A percentile compares a stretch with the other conserved stretches of the same genome.
These are phyloP conservation scores for Arthrobotrys sinensis DNA, from an alignment of 2,329 filamentous ascomycete species.

Conservation along the genomic window DNA sequence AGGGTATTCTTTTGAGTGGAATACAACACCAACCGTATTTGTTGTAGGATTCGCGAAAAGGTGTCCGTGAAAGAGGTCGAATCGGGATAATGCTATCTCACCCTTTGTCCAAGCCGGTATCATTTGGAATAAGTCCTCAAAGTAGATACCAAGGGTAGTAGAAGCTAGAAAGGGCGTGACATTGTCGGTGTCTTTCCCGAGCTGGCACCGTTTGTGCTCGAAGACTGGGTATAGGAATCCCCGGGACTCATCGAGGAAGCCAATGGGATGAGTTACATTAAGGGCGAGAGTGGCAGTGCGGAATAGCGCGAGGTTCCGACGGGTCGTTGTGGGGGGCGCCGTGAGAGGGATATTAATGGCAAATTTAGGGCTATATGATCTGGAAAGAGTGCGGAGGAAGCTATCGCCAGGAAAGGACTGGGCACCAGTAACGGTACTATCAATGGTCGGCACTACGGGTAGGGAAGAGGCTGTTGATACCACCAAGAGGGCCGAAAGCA, in stretches of 20 bases:
- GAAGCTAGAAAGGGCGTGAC: slow-evolving; percentile 33
- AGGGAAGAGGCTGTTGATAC: slow-evolving; percentile 1
- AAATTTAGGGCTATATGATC: slow-evolving; percentile 6
- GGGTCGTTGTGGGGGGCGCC: slow-evolving; percentile 3
- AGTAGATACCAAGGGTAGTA: slow-evolving; percentile 26
- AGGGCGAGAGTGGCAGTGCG: slow-evolving; percentile 20
- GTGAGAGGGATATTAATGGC: slow-evolving; percentile 26
- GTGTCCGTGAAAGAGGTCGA: slow-evolving; percentile 57
- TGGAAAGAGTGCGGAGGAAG: slow-evolving; percentile 14
- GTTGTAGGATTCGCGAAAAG: slow-evolving; percentile 34
- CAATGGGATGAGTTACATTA: slow-evolving; percentile 15
- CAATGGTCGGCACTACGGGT: not conserved
- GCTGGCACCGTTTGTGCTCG: slow-evolving; percentile 24
- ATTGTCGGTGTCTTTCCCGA: slow-evolving; percentile 39
- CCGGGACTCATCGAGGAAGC: slow-evolving; percentile 30
- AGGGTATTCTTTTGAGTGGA: slow-evolving; percentile 55
- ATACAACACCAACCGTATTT: slow-evolving; percentile 23
- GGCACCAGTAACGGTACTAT: not conserved
- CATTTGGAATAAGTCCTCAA: slow-evolving; percentile 34
- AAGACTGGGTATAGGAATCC: slow-evolving; percentile 44
- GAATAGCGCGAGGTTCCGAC: slow-evolving; percentile 21
- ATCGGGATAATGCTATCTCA: slow-evolving; percentile 38
- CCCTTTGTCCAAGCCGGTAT: slow-evolving; percentile 39
- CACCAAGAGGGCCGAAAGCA: slow-evolving; percentile 1
- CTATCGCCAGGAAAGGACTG: slow-evolving; percentile 18